Evolutionary conservation across 2,329 filamentous ascomycete species (phyloP).

Genomic region (Ceratocystiopsis minuta): DNA sequence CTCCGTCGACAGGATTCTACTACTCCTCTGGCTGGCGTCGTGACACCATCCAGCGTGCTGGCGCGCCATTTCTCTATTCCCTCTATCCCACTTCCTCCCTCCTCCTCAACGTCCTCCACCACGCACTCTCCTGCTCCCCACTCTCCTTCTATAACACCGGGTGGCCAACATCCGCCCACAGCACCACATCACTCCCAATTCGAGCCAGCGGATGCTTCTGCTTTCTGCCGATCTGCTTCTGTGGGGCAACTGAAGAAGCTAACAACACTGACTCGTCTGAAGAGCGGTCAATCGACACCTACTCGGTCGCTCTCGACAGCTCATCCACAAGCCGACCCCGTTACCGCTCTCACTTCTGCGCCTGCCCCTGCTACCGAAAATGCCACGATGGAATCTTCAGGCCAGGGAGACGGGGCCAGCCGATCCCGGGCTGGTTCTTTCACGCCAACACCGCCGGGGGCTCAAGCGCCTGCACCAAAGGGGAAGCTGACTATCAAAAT

Average conservation of each 20-base stretch:
- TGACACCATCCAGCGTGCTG: conserved; percentile 44
- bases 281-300: conserved; percentile 85
- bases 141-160: conserved; percentile 1
- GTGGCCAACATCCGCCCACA: conserved; percentile 1
- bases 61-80: conserved; percentile 55
- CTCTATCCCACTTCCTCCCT: conserved; percentile 14
- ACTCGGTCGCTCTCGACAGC: conserved; percentile 65
- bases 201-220: conserved; percentile 16
- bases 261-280: conserved; percentile 63
- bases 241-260: conserved; percentile 64
- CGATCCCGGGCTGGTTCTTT: conserved; percentile 31
- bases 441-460: conserved; percentile 32
- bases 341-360: neutral
- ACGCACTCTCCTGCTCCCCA: neutral
- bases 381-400: conserved; percentile 11
- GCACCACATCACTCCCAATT: conserved; percentile 9
- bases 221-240: conserved; percentile 36
- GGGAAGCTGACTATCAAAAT: conserved; percentile 86
- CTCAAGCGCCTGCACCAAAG: conserved; percentile 53
- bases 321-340: conserved; percentile 28
- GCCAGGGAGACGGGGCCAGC: conserved; percentile 14
- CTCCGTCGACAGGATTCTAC: conserved; percentile 17
- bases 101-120: neutral
- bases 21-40: conserved; percentile 46
- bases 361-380: conserved; percentile 11